phyloP scores from a whole-genome alignment of 2,329 filamentous ascomycete species.

The Fusarium euwallaceae region DNA sequence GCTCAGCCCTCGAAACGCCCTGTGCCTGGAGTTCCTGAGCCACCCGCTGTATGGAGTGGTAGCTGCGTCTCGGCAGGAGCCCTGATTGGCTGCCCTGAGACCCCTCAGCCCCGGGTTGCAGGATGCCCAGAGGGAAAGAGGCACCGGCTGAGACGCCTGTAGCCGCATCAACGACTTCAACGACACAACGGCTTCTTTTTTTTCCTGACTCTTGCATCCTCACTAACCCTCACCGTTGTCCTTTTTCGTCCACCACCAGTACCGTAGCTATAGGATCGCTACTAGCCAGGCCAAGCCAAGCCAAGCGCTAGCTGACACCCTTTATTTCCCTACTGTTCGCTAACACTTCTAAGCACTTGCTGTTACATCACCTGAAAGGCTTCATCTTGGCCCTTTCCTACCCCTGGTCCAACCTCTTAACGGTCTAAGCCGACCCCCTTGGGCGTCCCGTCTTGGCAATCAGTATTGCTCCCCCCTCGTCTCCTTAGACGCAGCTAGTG shows the following conservation, averaged over 20 bases:
- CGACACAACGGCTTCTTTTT: constrained; percentile 12
- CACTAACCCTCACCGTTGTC: not conserved
- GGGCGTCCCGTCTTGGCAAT: constrained; percentile 12
- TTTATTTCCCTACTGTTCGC: constrained; percentile 12
- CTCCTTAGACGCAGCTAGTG: constrained; percentile 35
- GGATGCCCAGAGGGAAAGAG: constrained; percentile 32
- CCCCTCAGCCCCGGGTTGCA: constrained; percentile 21
- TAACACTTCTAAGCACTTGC: constrained; percentile 33
- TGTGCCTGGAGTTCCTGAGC: constrained; percentile 37
- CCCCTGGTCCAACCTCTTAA: constrained; percentile 11
- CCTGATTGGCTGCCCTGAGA: constrained; percentile 37
- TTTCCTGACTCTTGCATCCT: constrained; percentile 20
- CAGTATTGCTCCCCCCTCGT: constrained; percentile 16
- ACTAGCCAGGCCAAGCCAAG: constrained; percentile 13
- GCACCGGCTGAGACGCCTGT: constrained; percentile 38
- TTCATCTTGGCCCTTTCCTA: constrained; percentile 16
- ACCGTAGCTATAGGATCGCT: not conserved
- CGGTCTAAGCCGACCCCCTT: constrained; percentile 20
- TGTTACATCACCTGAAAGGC: constrained; percentile 35
- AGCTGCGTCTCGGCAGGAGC: constrained; percentile 5
- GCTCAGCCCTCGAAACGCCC: constrained; percentile 42
- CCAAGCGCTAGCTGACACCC: constrained; percentile 34
- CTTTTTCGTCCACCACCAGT: not conserved
- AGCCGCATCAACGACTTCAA: constrained; percentile 39
- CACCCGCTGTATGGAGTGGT: constrained; percentile 10